These are phyloP conservation scores for Diaporthe sp. DNA, from an alignment of 2,329 filamentous ascomycete genomes.

Conservation along the genomic window DNA sequence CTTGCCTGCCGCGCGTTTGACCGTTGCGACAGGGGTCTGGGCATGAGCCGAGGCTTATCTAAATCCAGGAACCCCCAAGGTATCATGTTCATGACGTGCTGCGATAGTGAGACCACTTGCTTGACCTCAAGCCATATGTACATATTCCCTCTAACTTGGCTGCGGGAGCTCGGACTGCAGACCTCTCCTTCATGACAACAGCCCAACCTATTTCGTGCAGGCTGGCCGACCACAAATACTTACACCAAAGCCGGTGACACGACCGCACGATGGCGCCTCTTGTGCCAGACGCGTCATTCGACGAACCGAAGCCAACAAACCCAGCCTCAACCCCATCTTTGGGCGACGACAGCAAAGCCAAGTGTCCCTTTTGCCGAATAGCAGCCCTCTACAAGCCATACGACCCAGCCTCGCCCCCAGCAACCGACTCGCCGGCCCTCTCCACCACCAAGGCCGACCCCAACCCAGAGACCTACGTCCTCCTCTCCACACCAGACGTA, in stretches of 20 bases:
- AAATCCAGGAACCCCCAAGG: neutral
- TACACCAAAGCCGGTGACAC: neutral
- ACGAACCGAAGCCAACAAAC: slow-evolving; percentile 20
- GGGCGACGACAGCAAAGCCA: slow-evolving; percentile 36
- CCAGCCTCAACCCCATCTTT: slow-evolving; percentile 4
- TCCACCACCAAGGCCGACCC: slow-evolving; percentile 50
- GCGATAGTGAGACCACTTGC: neutral
- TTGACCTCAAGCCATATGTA: neutral
- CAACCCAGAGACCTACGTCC: slow-evolving; percentile 64
- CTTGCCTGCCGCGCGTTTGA: slow-evolving; percentile 12
- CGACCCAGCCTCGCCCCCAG: slow-evolving; percentile 55
- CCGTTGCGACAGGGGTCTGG: slow-evolving; percentile 11
- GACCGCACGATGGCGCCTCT: slow-evolving; percentile 28
- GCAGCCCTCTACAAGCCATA: slow-evolving; percentile 59
- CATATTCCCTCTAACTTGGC: neutral
- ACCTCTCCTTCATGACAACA: neutral
- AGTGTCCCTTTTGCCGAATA: slow-evolving; percentile 74
- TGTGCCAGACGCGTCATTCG: slow-evolving; percentile 30
- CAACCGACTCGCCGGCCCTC: slow-evolving; percentile 47
- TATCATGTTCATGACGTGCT: slow-evolving; percentile 1
- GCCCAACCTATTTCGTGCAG: neutral
- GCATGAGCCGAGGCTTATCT: slow-evolving; percentile 31
- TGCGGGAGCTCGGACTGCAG: neutral
- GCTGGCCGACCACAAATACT: neutral
- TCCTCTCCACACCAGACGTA: slow-evolving; percentile 81